Evolutionary conservation across 1,139 yeast species (phyloP), one percentile per base, ranked within the genome.

Genomic region (Blastobotrys petasosporus): DNA sequence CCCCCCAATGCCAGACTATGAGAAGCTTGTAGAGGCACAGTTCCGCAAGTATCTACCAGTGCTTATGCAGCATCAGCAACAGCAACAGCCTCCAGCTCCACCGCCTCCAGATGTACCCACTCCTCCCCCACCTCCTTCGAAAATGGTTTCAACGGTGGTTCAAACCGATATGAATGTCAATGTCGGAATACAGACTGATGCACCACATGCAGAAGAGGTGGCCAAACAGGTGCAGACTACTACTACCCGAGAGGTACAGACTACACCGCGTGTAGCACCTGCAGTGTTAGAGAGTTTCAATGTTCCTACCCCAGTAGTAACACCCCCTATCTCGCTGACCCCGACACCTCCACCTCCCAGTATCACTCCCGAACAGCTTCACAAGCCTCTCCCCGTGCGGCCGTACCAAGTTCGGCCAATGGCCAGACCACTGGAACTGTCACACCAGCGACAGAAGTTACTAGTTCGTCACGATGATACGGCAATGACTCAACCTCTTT

Each of bases 101-200:
- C 15, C 15, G 8, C 33, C 12, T n/a, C 11, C 36, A 6, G n/a
- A 4, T 4, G 13, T 30, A 12, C 13, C n/a, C 13, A 11, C 32
- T 4, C 32, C 32, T n/a, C 32, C 13, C 5, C 32, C 32, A 4
- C 32, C 32, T 4, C n/a, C 32, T 11, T 4, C 32, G 4, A n/a
- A 31, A 31, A 31, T n/a, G 32, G 38, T 29, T 10, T 37, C 45
- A 9, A 15, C 42, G 20, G 37, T 35, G 25, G 32, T 45, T 33
- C 50, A 51, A 37, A 44, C 41, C 3, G 50, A 44, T 9, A 46
- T 45, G 15, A 52, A 51, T 25, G 51, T 48, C 16, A 52, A 51
- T 25, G 51, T 48, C 5, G 49, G 39, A 7, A 51, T 53, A 12
- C 60, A 57, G 40, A 56, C 60, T 9, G 58, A 56, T 3, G 40